Percentiles rank a stretch among this genome's conserved stretches.
Evolutionary conservation across 768 basidiomycete genomes (phyloP).

Genomic region (Ramaria sp.): DNA sequence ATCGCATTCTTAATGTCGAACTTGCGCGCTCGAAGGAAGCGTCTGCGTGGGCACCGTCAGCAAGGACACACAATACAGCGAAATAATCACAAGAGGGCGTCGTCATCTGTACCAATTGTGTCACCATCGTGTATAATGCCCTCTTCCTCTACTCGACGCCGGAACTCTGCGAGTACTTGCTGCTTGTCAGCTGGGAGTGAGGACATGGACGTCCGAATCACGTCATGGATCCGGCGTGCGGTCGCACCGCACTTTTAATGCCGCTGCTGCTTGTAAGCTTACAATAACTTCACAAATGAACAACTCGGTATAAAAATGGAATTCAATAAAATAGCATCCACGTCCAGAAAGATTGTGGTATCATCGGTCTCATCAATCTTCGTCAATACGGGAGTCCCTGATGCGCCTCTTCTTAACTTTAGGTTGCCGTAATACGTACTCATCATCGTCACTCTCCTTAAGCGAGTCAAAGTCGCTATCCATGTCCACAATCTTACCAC

Average conservation of each 20-base stretch:
- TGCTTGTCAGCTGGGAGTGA: slow-evolving; percentile 17
- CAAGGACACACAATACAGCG: neutral
- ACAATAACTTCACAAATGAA: neutral
- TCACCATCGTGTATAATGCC: slow-evolving; percentile 49
- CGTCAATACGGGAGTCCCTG: neutral
- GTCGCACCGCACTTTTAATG: too few relatives aligned
- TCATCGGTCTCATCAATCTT: neutral
- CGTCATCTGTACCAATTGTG: slow-evolving; percentile 48
- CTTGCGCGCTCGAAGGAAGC: slow-evolving; percentile 68
- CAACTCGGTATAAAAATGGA: neutral
- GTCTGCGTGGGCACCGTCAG: slow-evolving; percentile 26
- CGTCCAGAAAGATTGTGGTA: neutral
- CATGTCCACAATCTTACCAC: neutral
- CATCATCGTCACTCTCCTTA: slow-evolving; percentile 2
- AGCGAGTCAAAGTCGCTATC: slow-evolving; percentile 5
- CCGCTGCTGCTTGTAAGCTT: neutral
- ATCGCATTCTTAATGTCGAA: slow-evolving; percentile 38
- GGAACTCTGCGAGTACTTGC: slow-evolving; percentile 38
- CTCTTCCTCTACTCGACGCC: slow-evolving; percentile 40
- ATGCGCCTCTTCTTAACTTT: neutral
- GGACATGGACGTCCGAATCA: slow-evolving; percentile 13
- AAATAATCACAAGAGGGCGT: slow-evolving; percentile 36
- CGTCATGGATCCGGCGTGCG: neutral
- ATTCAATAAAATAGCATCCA: neutral
- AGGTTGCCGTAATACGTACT: slow-evolving; percentile 4